Evolutionary conservation across 352 stramenopile species (phyloP).

Genomic region (Phytophthora multivora): DNA sequence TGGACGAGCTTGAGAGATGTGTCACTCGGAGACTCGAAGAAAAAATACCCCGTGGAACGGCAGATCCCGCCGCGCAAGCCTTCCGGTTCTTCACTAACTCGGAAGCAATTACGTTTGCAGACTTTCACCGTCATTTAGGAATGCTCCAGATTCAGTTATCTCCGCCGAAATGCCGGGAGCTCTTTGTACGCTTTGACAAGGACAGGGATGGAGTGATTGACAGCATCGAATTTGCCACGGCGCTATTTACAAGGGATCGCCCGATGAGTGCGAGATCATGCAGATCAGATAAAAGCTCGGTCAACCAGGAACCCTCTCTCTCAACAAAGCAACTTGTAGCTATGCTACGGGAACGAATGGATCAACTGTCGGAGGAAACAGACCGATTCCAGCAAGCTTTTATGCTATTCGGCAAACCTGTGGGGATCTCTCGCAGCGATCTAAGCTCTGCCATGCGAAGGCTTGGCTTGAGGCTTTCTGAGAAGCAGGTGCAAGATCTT

Average conservation of each 20-base stretch:
- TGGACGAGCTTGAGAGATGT: constrained; percentile 60
- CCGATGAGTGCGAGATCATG: constrained; percentile 19
- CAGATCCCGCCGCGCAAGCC: constrained; percentile 58
- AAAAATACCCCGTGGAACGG: constrained; percentile 47
- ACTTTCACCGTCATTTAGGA: constrained; percentile 61
- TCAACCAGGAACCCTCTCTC: constrained; percentile 45
- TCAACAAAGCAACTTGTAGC: constrained; percentile 65
- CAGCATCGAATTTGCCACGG: constrained; percentile 63
- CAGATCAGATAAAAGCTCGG: constrained; percentile 19
- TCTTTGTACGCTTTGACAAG: constrained; percentile 71
- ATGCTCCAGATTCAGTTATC: constrained; percentile 70
- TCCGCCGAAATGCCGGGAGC: constrained; percentile 49
- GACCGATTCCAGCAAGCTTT: constrained; percentile 80
- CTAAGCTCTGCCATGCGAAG: constrained; percentile 60
- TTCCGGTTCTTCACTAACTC: constrained; percentile 75
- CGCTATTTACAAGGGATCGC: constrained; percentile 47
- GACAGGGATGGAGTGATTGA: constrained; percentile 69
- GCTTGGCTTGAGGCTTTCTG: constrained; percentile 58
- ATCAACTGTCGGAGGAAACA: constrained; percentile 69
- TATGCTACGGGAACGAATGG: constrained; percentile 61
- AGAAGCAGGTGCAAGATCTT: constrained; percentile 56
- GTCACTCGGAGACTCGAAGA: constrained; percentile 70
- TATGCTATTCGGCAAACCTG: constrained; percentile 70
- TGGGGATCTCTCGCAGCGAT: constrained; percentile 57
- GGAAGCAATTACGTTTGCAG: constrained; percentile 61